Evolutionary conservation across 169 alveolate species (phyloP), one percentile per base, ranked within the genome.

Genomic region (Ophryocystis elektroscirrha): DNA sequence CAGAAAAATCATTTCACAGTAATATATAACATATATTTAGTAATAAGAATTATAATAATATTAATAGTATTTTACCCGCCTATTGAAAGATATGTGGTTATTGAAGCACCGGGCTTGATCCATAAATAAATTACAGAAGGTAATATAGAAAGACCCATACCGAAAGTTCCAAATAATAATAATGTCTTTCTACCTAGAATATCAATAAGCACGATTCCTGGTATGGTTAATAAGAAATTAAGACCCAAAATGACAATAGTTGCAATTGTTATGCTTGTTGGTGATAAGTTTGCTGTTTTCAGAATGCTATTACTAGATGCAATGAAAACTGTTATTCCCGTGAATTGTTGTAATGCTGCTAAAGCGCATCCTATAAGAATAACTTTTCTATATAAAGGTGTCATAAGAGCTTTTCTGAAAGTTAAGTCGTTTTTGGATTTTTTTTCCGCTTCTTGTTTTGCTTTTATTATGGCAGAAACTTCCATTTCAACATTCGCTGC

Each of bases 291-390:
- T 4, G 73, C 22, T 25, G 51, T 62, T 29, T 63, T 52, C 51
- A 71, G 76, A 26, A 78, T 53, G 50, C 63, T 71, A 53, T 79
- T 74, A 27, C 80, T 67, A 46, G 70, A 70, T 2, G 87, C 68
- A 0, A 76, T 73, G 39, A 78, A 54, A 7, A 76, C 71, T 37
- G 71, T 73, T 15, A 78, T 78, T 15, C 87, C 87, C 1, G 82
- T 65, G 38, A 76, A 59, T 49, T 78, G 87, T 45, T 74, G 85
- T 49, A 78, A 45, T 3, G 71, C 65, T 0, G 81, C 61, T 12
- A 78, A 62, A 5, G 76, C 59, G 44, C 65, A 69, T 0, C 69
- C 70, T 2, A 74, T 51, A 19, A 78, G 29, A 5, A 78, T 59
- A 30, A 61, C 81, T 26, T 56, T 32, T 5, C 85, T 49, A 65